Conservation (phyloP, 169 alveolate species). For the Perkinsus olseni region DNA sequence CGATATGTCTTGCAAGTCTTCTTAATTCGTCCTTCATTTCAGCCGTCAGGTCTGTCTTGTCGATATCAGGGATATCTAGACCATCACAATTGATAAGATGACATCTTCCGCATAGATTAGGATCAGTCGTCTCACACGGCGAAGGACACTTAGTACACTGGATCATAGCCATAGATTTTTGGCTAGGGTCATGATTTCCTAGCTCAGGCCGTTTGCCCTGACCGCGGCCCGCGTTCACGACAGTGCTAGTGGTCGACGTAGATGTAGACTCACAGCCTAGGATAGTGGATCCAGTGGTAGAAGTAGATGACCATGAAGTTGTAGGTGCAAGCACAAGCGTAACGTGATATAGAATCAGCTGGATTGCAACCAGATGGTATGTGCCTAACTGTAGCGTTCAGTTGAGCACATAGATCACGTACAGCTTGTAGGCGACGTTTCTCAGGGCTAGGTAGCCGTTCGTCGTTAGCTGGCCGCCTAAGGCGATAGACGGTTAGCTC, state of each 20-base stretch:
- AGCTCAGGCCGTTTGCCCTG: too few relatives aligned
- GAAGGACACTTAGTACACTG: too few relatives aligned
- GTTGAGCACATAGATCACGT: not conserved
- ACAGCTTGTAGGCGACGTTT: not conserved
- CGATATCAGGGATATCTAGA: not conserved
- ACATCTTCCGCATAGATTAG: not conserved
- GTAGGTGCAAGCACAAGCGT: not conserved
- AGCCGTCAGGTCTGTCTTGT: not conserved
- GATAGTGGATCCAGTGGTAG: not conserved
- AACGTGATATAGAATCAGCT: not conserved
- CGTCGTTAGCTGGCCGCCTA: not conserved
- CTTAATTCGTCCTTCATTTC: not conserved
- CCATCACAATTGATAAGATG: not conserved
- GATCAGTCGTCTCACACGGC: too few relatives aligned
- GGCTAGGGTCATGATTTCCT: too few relatives aligned
- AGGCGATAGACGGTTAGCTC: not conserved
- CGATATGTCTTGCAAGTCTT: not conserved
- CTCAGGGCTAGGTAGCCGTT: not conserved
- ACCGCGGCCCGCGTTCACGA: not conserved
- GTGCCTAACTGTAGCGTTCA: not conserved
- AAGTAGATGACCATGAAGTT: not conserved
- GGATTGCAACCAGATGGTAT: not conserved
- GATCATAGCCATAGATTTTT: too few relatives aligned
- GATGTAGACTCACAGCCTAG: not conserved
- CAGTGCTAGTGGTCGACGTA: too few relatives aligned